Percentiles rank a stretch among this genome's conserved stretches.
Conservation (phyloP, 139 green algal species). For the Coelastrella sp. region DNA sequence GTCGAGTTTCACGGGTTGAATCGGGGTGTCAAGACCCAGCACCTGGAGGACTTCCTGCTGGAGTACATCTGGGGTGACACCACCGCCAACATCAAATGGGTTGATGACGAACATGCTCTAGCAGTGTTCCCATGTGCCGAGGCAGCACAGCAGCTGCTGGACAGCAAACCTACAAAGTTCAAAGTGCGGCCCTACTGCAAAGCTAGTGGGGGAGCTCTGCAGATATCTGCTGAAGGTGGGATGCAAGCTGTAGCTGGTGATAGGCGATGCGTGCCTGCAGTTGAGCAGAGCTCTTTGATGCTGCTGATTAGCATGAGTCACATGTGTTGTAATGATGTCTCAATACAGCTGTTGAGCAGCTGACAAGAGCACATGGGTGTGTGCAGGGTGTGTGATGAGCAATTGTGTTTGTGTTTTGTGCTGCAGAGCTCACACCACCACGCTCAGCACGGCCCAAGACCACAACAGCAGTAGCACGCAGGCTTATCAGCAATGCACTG, state of each 20-base stretch:
- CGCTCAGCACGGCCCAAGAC: conserved; percentile 60
- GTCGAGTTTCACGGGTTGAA: conserved; percentile 58
- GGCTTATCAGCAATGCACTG: conserved; percentile 61
- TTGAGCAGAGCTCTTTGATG: neutral
- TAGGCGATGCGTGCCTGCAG: too few relatives aligned
- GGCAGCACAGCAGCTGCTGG: conserved; percentile 32
- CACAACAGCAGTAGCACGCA: conserved; percentile 60
- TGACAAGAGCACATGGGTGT: neutral
- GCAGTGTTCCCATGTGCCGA: conserved; percentile 55
- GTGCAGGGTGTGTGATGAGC: neutral
- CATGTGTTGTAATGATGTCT: too few relatives aligned
- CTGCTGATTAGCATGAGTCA: too few relatives aligned
- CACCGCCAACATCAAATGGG: conserved; percentile 50
- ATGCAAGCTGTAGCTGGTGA: neutral
- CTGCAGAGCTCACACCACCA: conserved; percentile 62
- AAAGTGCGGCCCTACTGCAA: conserved; percentile 44
- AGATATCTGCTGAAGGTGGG: conserved; percentile 32
- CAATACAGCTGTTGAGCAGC: too few relatives aligned
- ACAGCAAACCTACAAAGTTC: neutral
- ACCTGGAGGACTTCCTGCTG: conserved; percentile 58
- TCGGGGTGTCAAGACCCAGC: conserved; percentile 19
- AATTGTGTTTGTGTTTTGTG: neutral
- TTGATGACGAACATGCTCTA: conserved; percentile 61
- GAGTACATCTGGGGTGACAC: conserved; percentile 40
- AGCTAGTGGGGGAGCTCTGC: neutral